These are phyloP conservation scores for Polygonum maritimum DNA, from an alignment of 148 eudicot species.

Conservation along the genomic window DNA sequence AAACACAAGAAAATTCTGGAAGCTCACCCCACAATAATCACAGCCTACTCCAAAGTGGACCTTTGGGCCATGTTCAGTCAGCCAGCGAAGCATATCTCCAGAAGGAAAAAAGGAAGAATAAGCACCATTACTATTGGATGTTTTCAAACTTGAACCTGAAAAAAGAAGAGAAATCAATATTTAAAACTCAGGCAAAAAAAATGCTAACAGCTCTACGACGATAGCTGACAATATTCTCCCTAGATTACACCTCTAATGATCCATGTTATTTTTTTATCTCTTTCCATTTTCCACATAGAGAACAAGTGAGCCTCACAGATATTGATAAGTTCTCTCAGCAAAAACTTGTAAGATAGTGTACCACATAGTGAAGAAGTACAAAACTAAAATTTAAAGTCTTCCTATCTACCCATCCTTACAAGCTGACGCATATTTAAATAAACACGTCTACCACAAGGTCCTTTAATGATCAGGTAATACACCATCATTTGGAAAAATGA, in stretches of 20 bases:
- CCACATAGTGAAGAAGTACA: neutral
- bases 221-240: neutral
- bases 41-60: conserved; percentile 56
- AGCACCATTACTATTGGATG: conserved; percentile 20
- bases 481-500: neutral
- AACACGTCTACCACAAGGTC: neutral
- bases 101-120: conserved; percentile 9
- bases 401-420: neutral
- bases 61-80: conserved; percentile 30
- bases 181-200: neutral
- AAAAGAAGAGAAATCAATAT: neutral
- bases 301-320: neutral
- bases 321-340: neutral
- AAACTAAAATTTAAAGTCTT: neutral
- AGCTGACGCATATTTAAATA: neutral
- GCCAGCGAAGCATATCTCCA: conserved; percentile 29
- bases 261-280: neutral
- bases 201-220: neutral
- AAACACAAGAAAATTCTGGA: neutral
- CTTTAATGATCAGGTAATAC: neutral
- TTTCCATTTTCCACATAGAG: neutral
- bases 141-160: conserved; percentile 29
- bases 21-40: conserved; percentile 72
- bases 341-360: neutral
- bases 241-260: neutral